Conservation (phyloP, 164 flowering plant genomes). For the Magnolia changhungtana region DNA sequence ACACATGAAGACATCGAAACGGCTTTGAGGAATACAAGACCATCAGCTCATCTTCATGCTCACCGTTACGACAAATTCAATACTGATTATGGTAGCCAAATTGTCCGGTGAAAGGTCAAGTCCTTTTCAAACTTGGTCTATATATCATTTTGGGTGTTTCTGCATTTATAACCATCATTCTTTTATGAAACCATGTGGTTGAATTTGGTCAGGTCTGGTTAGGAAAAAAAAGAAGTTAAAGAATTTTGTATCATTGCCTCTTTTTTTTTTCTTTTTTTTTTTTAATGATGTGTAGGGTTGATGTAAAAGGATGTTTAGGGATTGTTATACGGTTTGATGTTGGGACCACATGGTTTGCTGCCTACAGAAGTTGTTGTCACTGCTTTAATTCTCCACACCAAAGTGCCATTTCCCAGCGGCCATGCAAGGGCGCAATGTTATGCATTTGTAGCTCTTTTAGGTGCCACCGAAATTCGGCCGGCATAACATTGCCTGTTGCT, state of each 20-base stretch:
- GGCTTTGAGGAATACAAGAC: constrained; percentile 89
- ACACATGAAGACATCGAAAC: constrained; percentile 56
- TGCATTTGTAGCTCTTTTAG: too few species aligned
- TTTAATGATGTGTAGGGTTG: too few species aligned
- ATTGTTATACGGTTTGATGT: too few species aligned
- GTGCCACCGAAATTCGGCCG: too few species aligned
- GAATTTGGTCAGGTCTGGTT: background rate
- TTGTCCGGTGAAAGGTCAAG: constrained; percentile 42
- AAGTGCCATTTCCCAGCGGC: too few species aligned
- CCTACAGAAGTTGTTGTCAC: background rate
- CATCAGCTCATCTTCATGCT: constrained; percentile 93
- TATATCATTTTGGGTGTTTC: background rate
- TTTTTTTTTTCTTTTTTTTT: too few species aligned
- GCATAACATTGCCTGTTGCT: too few species aligned
- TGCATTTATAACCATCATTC: background rate
- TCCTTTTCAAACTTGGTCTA: background rate
- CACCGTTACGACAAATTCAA: constrained; percentile 91
- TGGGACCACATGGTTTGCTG: background rate
- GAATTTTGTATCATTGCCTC: background rate
- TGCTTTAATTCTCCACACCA: background rate
- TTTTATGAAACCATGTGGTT: background rate
- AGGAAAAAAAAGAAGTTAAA: background rate
- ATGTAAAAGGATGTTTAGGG: background rate
- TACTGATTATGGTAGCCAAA: constrained; percentile 88
- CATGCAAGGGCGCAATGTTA: too few species aligned